phyloP scores from a whole-genome alignment of 2,329 filamentous ascomycete species.

The Thelonectria discophora region DNA sequence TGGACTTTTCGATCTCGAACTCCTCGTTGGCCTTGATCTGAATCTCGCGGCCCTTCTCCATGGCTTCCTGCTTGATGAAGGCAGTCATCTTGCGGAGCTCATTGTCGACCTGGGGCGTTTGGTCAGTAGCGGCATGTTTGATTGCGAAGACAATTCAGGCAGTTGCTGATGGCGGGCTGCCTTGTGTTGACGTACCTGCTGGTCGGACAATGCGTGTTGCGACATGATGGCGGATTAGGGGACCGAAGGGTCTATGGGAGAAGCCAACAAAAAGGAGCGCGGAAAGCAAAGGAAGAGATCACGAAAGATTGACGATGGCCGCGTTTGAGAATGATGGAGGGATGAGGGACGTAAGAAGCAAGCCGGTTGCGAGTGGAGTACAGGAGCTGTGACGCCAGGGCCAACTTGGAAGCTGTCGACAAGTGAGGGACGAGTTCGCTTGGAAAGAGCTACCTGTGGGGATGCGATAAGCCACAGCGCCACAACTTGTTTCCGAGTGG shows the following conservation, averaged over 20 bases:
- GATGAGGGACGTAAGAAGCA: slow-evolving; percentile 28
- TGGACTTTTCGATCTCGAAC: slow-evolving; percentile 98
- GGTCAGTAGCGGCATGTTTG: slow-evolving; percentile 28
- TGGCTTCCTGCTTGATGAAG: slow-evolving; percentile 98
- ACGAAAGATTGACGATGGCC: slow-evolving; percentile 35
- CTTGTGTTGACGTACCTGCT: slow-evolving; percentile 73
- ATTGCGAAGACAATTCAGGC: neutral
- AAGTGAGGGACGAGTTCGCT: slow-evolving; percentile 11
- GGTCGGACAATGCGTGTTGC: slow-evolving; percentile 96
- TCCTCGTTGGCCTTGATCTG: slow-evolving; percentile 98
- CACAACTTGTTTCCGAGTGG: slow-evolving; percentile 29
- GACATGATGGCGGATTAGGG: slow-evolving; percentile 73
- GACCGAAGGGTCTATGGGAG: slow-evolving; percentile 24
- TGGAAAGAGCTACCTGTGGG: slow-evolving; percentile 21
- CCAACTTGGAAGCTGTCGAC: slow-evolving; percentile 27
- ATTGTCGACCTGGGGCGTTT: slow-evolving; percentile 77
- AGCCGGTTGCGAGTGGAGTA: slow-evolving; percentile 33
- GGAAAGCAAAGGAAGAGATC: slow-evolving; percentile 13
- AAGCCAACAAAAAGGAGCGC: slow-evolving; percentile 2
- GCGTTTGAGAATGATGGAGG: slow-evolving; percentile 29
- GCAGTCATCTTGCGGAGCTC: slow-evolving; percentile 99
- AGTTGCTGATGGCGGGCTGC: slow-evolving; percentile 31
- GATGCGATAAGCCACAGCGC: slow-evolving; percentile 23
- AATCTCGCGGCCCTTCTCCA: slow-evolving; percentile 97
- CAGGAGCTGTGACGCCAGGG: slow-evolving; percentile 45